Conservation (phyloP, 352 stramenopile species). For the Thraustotheca clavata region DNA sequence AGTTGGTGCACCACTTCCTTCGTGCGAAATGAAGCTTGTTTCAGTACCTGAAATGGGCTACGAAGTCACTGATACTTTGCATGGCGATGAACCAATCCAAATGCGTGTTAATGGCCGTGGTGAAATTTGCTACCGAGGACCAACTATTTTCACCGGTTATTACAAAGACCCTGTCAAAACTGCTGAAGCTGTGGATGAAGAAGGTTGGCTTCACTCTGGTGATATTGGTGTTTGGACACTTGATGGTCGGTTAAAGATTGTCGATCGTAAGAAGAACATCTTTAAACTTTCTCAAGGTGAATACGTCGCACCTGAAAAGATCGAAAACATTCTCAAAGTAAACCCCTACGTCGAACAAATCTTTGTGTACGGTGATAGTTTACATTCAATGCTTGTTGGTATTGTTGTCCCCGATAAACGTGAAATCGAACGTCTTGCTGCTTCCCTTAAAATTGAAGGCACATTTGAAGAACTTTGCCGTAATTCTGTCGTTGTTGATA, state of each 20-base stretch:
- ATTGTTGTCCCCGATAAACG: constrained; percentile 94
- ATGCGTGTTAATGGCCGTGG: constrained; percentile 15
- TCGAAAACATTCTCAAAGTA: constrained; percentile 93
- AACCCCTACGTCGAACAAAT: constrained; percentile 85
- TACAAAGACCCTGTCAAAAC: constrained; percentile 93
- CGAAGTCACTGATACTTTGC: constrained; percentile 12
- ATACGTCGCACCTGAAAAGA: constrained; percentile 95
- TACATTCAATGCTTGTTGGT: constrained; percentile 89
- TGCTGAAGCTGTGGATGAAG: constrained; percentile 79
- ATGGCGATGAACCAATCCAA: neutral
- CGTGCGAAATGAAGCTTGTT: constrained; percentile 72
- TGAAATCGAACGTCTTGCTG: constrained; percentile 30
- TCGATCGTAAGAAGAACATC: constrained; percentile 91
- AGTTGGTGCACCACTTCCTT: constrained; percentile 67
- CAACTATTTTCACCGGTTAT: constrained; percentile 88
- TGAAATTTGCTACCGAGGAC: constrained; percentile 39
- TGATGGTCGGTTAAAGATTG: constrained; percentile 84
- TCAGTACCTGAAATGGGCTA: constrained; percentile 90
- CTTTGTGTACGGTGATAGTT: constrained; percentile 95
- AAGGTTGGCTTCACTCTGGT: constrained; percentile 95
- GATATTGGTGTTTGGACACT: constrained; percentile 59
- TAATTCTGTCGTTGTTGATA: constrained; percentile 30
- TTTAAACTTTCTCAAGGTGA: constrained; percentile 92
- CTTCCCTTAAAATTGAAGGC: neutral
- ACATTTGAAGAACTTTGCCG: constrained; percentile 19